Conservation (phyloP, 2,329 filamentous ascomycete genomes). For the Monosporascus sp. region DNA sequence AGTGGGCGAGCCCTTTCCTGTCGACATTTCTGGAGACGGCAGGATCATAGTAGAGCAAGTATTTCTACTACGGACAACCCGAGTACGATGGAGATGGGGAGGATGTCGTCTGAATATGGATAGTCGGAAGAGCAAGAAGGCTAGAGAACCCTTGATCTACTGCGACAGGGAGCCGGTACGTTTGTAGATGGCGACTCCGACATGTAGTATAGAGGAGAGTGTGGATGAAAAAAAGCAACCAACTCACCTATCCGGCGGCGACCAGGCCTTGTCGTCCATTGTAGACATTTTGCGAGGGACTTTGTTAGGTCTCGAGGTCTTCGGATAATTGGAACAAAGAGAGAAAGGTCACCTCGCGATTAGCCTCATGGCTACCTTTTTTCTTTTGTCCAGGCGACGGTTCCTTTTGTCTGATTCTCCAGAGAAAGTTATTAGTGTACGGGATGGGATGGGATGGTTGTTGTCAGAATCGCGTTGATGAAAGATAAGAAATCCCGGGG, state of each 20-base stretch:
- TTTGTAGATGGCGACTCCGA: neutral
- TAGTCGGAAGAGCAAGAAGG: too few species aligned
- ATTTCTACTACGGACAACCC: too few species aligned
- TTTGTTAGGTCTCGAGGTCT: slow-evolving; percentile 7
- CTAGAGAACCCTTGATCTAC: too few species aligned
- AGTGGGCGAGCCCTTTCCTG: slow-evolving; percentile 5
- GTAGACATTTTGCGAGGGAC: slow-evolving; percentile 4
- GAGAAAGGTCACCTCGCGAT: slow-evolving; percentile 8
- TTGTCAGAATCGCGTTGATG: neutral
- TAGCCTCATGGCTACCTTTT: neutral
- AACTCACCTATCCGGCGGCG: slow-evolving; percentile 23
- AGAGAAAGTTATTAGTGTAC: neutral
- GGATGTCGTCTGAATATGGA: neutral
- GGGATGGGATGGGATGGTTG: neutral
- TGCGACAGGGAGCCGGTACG: neutral
- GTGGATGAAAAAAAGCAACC: slow-evolving; percentile 7
- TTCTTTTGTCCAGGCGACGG: neutral
- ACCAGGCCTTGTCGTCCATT: slow-evolving; percentile 16
- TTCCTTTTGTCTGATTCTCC: neutral
- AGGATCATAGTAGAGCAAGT: slow-evolving; percentile 1
- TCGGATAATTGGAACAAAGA: slow-evolving; percentile 17
- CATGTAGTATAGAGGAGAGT: slow-evolving; percentile 1
- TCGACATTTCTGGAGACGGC: neutral
- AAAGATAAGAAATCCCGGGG: neutral
- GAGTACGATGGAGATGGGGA: neutral